phyloP scores from a whole-genome alignment of 1,284 basidiomycete species.

The Ceratobasidium sp. region DNA sequence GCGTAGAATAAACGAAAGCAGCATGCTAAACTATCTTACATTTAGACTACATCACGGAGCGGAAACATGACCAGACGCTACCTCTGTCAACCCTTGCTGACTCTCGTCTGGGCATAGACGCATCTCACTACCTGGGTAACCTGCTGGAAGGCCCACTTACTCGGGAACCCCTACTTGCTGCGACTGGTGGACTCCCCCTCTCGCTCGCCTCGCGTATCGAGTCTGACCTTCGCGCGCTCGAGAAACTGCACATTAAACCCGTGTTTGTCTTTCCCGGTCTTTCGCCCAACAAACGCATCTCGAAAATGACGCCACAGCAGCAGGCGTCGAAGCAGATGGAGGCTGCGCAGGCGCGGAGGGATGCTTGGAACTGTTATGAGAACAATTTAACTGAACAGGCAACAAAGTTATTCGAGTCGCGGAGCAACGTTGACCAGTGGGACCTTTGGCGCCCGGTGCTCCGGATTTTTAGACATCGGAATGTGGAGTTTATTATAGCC shows the following conservation, averaged over 20 bases:
- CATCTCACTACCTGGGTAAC: constrained; percentile 87
- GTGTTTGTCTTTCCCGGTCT: constrained; percentile 97
- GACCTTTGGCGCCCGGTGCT: constrained; percentile 94
- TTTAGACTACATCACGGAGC: constrained; percentile 86
- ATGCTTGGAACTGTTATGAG: constrained; percentile 93
- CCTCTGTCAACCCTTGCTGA: constrained; percentile 88
- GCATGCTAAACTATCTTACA: constrained; percentile 1
- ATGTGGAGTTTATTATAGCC: constrained; percentile 96
- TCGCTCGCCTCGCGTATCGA: constrained; percentile 89
- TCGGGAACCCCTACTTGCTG: constrained; percentile 91
- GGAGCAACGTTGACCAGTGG: constrained; percentile 77
- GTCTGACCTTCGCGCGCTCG: constrained; percentile 88
- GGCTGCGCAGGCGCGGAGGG: constrained; percentile 78
- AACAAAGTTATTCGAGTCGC: constrained; percentile 82
- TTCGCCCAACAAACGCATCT: constrained; percentile 71
- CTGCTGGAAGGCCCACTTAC: constrained; percentile 80
- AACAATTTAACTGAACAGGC: constrained; percentile 88
- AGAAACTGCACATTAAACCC: constrained; percentile 93
- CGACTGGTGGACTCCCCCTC: constrained; percentile 92
- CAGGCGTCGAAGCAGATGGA: constrained; percentile 64
- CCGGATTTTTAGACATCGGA: constrained; percentile 92
- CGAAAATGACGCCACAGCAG: constrained; percentile 64
- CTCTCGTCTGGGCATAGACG: constrained; percentile 97
- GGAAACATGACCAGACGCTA: constrained; percentile 87
- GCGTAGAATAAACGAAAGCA: not conserved